phyloP scores from a whole-genome alignment of 2,329 filamentous ascomycete species.

The Penicillium sp. region DNA sequence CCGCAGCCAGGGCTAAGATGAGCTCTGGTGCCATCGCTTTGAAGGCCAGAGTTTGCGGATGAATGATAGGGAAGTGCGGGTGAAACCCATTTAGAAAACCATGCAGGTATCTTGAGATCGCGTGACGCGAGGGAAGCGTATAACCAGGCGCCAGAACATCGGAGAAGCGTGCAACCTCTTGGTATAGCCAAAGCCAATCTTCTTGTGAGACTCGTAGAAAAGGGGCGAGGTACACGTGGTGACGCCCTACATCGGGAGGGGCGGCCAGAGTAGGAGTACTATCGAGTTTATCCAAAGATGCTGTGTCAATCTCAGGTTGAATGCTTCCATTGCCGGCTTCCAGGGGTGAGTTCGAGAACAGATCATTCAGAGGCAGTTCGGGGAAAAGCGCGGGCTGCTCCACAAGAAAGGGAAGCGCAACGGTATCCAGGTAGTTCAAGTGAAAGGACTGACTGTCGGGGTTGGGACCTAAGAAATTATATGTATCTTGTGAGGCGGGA shows the following conservation, averaged over 20 bases:
- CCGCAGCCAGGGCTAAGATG: slow-evolving; percentile 6
- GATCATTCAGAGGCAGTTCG: slow-evolving; percentile 1
- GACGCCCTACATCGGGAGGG: neutral
- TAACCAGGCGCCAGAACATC: no score
- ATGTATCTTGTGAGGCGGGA: no score
- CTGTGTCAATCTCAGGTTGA: neutral
- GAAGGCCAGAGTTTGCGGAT: slow-evolving; percentile 8
- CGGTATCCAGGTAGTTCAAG: slow-evolving; percentile 9
- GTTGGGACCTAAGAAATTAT: neutral
- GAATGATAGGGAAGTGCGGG: slow-evolving; percentile 14
- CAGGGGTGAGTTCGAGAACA: neutral
- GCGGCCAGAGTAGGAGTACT: neutral
- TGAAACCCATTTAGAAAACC: slow-evolving; percentile 16
- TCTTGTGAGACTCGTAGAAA: slow-evolving; percentile 12
- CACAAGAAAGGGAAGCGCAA: slow-evolving; percentile 2
- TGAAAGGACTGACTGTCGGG: neutral
- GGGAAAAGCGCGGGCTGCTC: slow-evolving; percentile 7
- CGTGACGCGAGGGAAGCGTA: slow-evolving; percentile 4
- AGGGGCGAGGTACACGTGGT: neutral
- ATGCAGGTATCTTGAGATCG: slow-evolving; percentile 11
- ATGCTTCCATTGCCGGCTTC: neutral
- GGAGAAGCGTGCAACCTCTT: neutral
- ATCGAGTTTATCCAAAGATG: neutral
- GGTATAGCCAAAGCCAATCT: slow-evolving; percentile 15
- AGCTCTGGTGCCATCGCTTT: slow-evolving; percentile 12